These are phyloP conservation scores for Xylariaceae sp. DNA, from an alignment of 2,329 filamentous ascomycete species.

Conservation along the genomic window DNA sequence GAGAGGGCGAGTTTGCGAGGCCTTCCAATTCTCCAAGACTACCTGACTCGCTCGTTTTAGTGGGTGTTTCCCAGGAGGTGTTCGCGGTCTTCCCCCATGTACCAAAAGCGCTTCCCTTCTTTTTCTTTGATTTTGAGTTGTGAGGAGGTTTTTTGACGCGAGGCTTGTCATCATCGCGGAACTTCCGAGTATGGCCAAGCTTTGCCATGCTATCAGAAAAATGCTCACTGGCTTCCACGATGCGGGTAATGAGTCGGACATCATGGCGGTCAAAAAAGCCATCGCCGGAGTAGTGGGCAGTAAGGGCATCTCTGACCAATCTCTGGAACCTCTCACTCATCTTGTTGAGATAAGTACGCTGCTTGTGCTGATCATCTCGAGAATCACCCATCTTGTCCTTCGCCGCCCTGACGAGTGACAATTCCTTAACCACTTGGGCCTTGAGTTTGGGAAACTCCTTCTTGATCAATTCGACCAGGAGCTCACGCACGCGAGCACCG, in stretches of 20 bases:
- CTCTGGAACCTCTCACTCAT: conserved; percentile 26
- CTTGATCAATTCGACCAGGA: conserved; percentile 38
- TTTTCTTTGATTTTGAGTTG: too few species aligned
- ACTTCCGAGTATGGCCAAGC: conserved; percentile 23
- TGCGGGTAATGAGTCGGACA: conserved; percentile 24
- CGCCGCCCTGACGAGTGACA: conserved; percentile 6
- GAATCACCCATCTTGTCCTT: conserved; percentile 20
- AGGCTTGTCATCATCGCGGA: not conserved
- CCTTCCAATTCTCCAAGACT: too few species aligned
- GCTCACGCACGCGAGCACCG: conserved; percentile 28
- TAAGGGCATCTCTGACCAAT: conserved; percentile 18
- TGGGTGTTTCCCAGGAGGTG: too few species aligned
- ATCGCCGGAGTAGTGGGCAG: conserved; percentile 19
- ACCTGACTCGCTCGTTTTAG: too few species aligned
- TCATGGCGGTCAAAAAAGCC: conserved; percentile 17
- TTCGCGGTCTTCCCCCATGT: too few species aligned
- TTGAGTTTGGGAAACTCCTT: conserved; percentile 26
- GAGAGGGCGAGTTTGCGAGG: too few species aligned
- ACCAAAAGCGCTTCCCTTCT: too few species aligned
- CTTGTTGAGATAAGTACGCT: conserved; percentile 23
- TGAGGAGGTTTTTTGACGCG: too few species aligned
- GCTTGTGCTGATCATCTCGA: conserved; percentile 17
- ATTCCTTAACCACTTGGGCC: conserved; percentile 15
- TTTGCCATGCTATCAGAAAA: conserved; percentile 18
- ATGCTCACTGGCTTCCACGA: conserved; percentile 21